Base-by-base conservation (phyloP, 2,329 filamentous ascomycete species). In the Monascus ruber region DNA sequence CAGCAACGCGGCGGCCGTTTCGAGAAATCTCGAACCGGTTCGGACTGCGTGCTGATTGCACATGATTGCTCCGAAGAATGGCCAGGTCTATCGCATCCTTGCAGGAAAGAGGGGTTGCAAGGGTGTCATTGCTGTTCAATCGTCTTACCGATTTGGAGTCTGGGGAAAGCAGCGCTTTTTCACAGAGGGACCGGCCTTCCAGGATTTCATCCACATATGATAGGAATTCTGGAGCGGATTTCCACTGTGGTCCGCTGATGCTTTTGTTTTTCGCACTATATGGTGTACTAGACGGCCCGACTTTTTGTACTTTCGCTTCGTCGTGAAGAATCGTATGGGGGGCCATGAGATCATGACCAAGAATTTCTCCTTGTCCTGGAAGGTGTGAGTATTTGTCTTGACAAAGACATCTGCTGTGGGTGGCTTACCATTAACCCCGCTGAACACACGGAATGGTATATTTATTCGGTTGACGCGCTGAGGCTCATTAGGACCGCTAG, bases 11-110 rank as follows among this genome's bases (percentile, higher is more conserved):
- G 40, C 81, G 80, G n/a, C 88, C 88, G 53, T 87, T 88, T 9
- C 89, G 83, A 8, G 89, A 82, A 57, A 98, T 96, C 56, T 94
- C 88, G 58, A 96, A 98, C 31, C 87, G 80, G 53, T 94, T 95
- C n/a, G 82, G 77, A 55, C 84, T 88, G 51, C 86, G 81, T 29
- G 81, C 79, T n/a, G 77, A 74, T 34, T 77, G 72, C 0, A 77
- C 73, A 48, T 81, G 66, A 49, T 86, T 86, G 55, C 85, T 87
- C 47, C 85, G 80, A 38, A 95, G 71, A 42, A 96, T 94, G 8
- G 91, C 79, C 44, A 94, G 73, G 55, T 95, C 85, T 52, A 98
- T 94, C 17, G 85, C 80, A 52, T 95, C 87, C 55, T 86, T 89
- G 45, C 74, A 82, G 2, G 76, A 78, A 3, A 73, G 63, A 1